Base-by-base conservation (phyloP, 2,329 filamentous ascomycete species). In the Fusarium hostae region DNA sequence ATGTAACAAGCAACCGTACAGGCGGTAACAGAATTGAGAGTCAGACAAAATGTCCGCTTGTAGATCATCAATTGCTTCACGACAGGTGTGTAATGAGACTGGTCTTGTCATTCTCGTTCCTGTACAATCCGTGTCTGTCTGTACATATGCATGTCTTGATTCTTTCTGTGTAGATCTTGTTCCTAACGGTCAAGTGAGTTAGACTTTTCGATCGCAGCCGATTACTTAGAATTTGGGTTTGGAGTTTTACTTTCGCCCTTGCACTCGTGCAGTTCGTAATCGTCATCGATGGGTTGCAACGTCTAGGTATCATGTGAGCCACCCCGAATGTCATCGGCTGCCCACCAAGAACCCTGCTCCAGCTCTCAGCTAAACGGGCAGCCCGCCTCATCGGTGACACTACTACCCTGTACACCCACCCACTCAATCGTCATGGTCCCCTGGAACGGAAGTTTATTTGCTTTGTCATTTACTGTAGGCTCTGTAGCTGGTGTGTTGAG, bases 321-420 rank as follows among this genome's bases (percentile, higher is more conserved):
- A 51, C 63, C 63, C 67, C 68, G 63, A 71, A 71, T 68, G 67
- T 59, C 67, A 63, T 71, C 68, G 68, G 68, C 52, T 51, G 68
- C 54, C 63, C 57, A 47, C 62, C 48, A 63, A 59, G 57, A 67
- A 58, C 68, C 66, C 56, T 67, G 66, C 58, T 67, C 57, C 67
- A 71, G 57, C 68, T 71, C 51, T 68, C 67, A 68, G 68, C 63
- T 71, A 70, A 56, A 66, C 55, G 58, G 64, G 55, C 56, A 67
- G 52, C 67, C 68, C 63, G 68, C 68, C 63, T 71, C 68, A 71
- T 71, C 68, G 62, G 67, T 63, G 68, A 71, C 59, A 71, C 63
- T 71, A 59, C 63, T 55, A 56, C 47, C 59, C 59, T 63, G 61
- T 63, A 55, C 45, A 35, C 40, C 66, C 48, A 44, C 41, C 26